A percentile compares a stretch with the other conserved stretches of the same genome.
Conservation (phyloP, 441 rosid species). For the Eutrema salsugineum region DNA sequence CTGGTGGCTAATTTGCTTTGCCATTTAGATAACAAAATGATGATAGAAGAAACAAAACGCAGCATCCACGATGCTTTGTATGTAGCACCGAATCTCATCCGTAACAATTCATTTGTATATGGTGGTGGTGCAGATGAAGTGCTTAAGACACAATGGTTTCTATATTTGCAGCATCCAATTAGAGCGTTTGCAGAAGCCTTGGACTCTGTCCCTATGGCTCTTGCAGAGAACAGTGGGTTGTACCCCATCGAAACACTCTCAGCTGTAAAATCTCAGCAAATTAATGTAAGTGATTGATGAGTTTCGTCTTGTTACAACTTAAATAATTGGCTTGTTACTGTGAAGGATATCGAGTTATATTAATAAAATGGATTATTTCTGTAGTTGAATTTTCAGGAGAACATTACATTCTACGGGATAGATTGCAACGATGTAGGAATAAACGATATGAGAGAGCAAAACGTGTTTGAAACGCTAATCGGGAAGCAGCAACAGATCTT, state of each 20-base stretch:
- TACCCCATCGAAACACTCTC: conserved; percentile 93
- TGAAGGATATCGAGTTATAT: background rate
- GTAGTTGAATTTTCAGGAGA: conserved; percentile 51
- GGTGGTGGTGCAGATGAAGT: conserved; percentile 85
- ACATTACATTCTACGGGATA: conserved; percentile 70
- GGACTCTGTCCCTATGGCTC: conserved; percentile 89
- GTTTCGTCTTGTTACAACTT: background rate
- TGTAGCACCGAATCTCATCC: conserved; percentile 90
- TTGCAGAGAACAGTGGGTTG: conserved; percentile 89
- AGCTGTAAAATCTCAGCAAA: conserved; percentile 88
- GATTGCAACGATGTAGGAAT: conserved; percentile 94
- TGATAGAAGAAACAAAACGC: conserved; percentile 97
- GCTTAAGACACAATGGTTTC: background rate
- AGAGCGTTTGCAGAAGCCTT: conserved; percentile 93
- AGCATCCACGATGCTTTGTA: conserved; percentile 94
- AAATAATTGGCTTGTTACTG: background rate
- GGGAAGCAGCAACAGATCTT: conserved; percentile 94
- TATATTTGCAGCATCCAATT: conserved; percentile 78
- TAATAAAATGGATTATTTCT: background rate
- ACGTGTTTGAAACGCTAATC: conserved; percentile 84
- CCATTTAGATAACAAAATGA: conserved; percentile 82
- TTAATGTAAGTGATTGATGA: conserved; percentile 49
- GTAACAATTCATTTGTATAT: conserved; percentile 87
- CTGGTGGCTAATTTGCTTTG: background rate
- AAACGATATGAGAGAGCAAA: conserved; percentile 86